These are phyloP conservation scores for Aspergillus amoenus DNA, from an alignment of 2,329 filamentous ascomycete genomes.

Conservation along the genomic window DNA sequence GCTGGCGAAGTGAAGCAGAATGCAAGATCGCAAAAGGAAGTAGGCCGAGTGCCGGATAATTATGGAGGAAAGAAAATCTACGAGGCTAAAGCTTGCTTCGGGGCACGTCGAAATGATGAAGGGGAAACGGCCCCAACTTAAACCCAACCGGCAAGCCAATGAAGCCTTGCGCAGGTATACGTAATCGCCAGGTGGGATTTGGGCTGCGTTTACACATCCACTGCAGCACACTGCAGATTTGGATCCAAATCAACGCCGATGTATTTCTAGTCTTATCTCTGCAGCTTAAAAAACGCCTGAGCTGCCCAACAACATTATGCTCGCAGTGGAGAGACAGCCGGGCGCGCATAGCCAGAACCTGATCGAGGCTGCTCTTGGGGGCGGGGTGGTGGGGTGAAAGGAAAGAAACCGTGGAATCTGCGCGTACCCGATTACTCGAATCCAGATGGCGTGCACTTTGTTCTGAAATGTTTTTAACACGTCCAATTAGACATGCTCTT, in stretches of 20 bases:
- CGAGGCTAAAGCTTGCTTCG: background rate
- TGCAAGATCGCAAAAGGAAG: background rate
- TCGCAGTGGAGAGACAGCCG: background rate
- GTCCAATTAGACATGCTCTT: background rate
- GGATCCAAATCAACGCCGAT: no score
- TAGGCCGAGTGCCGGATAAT: background rate
- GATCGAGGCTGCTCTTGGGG: constrained; percentile 2
- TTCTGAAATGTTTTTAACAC: background rate
- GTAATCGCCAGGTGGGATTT: background rate
- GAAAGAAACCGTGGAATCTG: background rate
- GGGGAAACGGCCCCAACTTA: background rate
- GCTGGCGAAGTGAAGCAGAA: background rate
- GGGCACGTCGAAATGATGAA: background rate
- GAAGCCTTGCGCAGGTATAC: background rate
- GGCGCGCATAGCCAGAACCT: background rate
- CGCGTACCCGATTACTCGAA: background rate
- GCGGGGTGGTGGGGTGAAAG: constrained; percentile 7
- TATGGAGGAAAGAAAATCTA: background rate
- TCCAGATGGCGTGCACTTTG: background rate
- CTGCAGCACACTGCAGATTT: background rate
- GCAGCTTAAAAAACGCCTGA: no score
- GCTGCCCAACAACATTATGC: no score
- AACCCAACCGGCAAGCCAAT: constrained; percentile 1
- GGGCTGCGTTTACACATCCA: background rate
- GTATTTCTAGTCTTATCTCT: no score